phyloP scores from a whole-genome alignment of 345 rosid genomes.

The Cardamine chenopodiifolia region DNA sequence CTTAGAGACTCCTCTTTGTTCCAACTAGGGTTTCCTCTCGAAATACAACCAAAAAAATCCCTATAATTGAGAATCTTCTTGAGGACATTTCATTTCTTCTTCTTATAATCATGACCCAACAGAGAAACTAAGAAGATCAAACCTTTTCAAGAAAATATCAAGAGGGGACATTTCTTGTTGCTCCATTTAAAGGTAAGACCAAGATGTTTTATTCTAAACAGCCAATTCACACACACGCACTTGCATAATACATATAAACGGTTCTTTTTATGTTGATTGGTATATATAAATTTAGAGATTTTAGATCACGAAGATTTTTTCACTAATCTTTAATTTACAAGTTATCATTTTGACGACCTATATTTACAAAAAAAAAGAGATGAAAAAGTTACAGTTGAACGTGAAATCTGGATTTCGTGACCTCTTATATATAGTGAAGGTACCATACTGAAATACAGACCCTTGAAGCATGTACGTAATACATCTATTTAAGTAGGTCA shows the following conservation, averaged over 20 bases:
- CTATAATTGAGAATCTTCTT: conserved; percentile 22
- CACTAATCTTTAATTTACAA: conserved; percentile 11
- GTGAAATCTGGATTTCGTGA: not conserved
- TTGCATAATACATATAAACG: not conserved
- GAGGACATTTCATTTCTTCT: not conserved
- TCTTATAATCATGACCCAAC: conserved; percentile 2
- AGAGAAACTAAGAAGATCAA: conserved; percentile 27
- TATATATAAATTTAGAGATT: conserved; percentile 6
- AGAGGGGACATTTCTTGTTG: conserved; percentile 7
- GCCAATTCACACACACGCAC: conserved; percentile 7
- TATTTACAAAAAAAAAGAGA: not conserved
- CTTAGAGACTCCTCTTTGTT: conserved; percentile 32
- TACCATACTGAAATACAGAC: not conserved
- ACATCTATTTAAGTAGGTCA: conserved; percentile 1
- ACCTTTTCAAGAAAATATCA: conserved; percentile 14
- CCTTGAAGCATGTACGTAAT: not conserved
- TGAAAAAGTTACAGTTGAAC: not conserved
- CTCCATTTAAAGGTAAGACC: conserved; percentile 33
- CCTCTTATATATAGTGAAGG: not conserved
- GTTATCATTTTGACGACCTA: not conserved
- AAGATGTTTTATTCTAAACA: conserved; percentile 1
- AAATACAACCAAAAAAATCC: not conserved
- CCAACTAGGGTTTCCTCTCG: conserved; percentile 44
- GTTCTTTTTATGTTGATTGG: not conserved
- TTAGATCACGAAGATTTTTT: conserved; percentile 14